Base-by-base conservation (phyloP, 2,329 filamentous ascomycete genomes). In the Aspergillus chevalieri region DNA sequence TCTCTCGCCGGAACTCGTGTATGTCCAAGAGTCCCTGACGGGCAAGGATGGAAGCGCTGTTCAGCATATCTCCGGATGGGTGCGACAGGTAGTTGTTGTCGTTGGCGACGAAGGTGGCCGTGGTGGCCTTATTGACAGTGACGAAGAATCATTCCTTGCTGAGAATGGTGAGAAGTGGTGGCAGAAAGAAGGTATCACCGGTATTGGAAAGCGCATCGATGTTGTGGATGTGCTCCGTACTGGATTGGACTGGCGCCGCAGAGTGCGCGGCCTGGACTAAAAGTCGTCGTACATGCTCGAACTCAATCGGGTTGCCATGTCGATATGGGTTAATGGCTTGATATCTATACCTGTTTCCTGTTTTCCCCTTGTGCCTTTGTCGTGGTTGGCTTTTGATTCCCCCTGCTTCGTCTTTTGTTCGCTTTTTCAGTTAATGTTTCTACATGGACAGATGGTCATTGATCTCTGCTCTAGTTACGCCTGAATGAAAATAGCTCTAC, bases 141-240 rank as follows among this genome's bases (percentile, higher is more conserved):
- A 94, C 45, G 78, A 79, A 41, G 76, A 78, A 54, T 71, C 64
- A 12, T 62, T 63, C 10, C 58, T 70, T 47, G 69, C 58, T 2
- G 67, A 66, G 22, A 65, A 65, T 33, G 63, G 61, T 22, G 71
- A 74, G 49, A 67, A 62, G 49, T 74, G 69, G 70, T 90, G 83
- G 53, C 86, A 86, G 68, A 81, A 80, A 47, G 83, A 89, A 49
- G 86, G 90, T 42, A 82, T 89, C 51, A 89, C 94, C 21, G 91
- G 92, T 2, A 77, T 91, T 50, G 92, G 92, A 14, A 86, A 93
- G 64, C 88, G 89, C 3, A 84, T 96, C 24, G 84, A 95, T 36
- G 84, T 97, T 15, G 89, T 96, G 3, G 92, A 97, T 67, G 86
- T 85, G 28, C 77, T 85, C 56, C 79, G 88, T 45, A 80, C 95